phyloP scores from a whole-genome alignment of 164 flowering plant genomes.

The Stephania yunnanensis region DNA sequence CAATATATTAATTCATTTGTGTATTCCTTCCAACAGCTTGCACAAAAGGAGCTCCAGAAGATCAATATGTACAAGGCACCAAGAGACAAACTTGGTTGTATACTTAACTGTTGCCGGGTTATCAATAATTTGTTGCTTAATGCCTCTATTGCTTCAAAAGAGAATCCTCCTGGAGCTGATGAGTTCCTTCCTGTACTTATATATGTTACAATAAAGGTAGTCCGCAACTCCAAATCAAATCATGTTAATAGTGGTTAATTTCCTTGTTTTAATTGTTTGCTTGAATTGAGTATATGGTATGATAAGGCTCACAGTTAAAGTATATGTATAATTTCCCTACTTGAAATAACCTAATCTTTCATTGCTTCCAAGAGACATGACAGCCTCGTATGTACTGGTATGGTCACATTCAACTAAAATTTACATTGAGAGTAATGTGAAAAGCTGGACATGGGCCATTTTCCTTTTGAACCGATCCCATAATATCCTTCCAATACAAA shows the following conservation, averaged over 20 bases:
- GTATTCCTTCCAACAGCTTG: conserved; percentile 50
- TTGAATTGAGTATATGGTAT: neutral
- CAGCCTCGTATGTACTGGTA: neutral
- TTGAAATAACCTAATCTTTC: neutral
- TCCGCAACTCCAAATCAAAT: no score
- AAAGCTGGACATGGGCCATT: neutral
- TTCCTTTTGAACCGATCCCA: neutral
- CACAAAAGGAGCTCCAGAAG: conserved; percentile 93
- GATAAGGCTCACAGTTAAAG: no score
- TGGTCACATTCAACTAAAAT: neutral
- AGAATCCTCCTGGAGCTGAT: conserved; percentile 94
- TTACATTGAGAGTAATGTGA: neutral
- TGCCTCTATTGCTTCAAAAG: conserved; percentile 77
- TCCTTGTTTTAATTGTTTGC: neutral
- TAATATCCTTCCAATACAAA: neutral
- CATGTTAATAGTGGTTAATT: neutral
- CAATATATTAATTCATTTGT: neutral
- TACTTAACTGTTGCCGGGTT: conserved; percentile 84
- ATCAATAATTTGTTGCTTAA: conserved; percentile 70
- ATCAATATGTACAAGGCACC: conserved; percentile 96
- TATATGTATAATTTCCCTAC: no score
- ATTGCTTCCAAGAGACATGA: neutral
- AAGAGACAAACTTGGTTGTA: conserved; percentile 91
- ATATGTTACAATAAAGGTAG: conserved; percentile 84
- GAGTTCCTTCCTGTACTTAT: conserved; percentile 95